Base-by-base conservation (phyloP, 75 land plant species). In the Sequoia sempervirens region DNA sequence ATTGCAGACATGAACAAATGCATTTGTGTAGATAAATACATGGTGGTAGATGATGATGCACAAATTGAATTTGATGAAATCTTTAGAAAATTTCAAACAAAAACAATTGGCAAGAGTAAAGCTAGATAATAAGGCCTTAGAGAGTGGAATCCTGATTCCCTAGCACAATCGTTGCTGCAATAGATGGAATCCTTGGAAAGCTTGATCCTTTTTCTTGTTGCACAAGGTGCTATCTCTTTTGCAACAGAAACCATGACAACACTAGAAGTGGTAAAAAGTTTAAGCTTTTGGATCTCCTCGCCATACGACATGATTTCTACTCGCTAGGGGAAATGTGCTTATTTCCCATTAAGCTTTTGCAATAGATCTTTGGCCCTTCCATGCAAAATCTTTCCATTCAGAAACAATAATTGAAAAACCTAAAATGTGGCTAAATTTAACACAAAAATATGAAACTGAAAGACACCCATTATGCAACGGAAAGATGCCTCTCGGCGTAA, bases 351-450 rank as follows among this genome's bases (percentile, higher is more conserved):
- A 82, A 76, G 58, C 80, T 76, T 18, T 81, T 90, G n/a, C 84
- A 85, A 76, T 87, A 90, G 8, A 92, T 87, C 82, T 90, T 92
- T 61, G 88, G 83, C 88, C 90, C 90, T 40, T 61, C 83, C 83
- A 82, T 68, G 12, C 83, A 40, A 17, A 17, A 10, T 20, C 50
- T 41, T 47, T 28, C 50, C 41, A 2, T 34, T 76, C 58, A 76
- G 11, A 40, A 38, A n/a, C 36, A 34, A 34, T 0, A 0, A 34
- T 34, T 34, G 36, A 34, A 34, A 34, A 34, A 34, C 36, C 36
- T 34, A 0, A 0, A 34, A 34, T 34, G 36, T 34, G 36, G 36
- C 36, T 34, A 34, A 34, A 34, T 34, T 34, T 34, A 34, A 0
- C 36, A 34, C 36, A 34, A 34, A 34, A 34, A 0, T 34, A 34